A percentile compares a stretch with the other conserved stretches of the same genome.
These are phyloP conservation scores for Lactarius indigo DNA, from an alignment of 768 basidiomycete genomes.

Conservation along the genomic window DNA sequence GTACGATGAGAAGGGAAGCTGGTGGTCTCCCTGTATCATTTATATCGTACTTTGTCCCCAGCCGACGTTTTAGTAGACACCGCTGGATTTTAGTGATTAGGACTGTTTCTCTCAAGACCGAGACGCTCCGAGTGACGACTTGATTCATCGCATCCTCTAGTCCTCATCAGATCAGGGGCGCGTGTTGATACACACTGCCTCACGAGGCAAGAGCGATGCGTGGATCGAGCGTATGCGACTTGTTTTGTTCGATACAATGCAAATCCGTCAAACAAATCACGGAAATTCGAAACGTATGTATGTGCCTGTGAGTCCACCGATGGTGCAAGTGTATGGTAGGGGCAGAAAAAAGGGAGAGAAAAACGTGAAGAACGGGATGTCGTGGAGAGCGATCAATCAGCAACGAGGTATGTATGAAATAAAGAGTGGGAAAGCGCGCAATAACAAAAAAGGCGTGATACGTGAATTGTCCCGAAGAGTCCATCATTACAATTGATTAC, in stretches of 20 bases:
- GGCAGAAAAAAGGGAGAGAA: background rate
- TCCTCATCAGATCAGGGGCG: no score
- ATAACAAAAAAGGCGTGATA: background rate
- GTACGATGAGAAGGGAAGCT: background rate
- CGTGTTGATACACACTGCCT: background rate
- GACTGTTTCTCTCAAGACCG: background rate
- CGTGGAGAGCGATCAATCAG: conserved; percentile 10
- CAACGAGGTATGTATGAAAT: conserved; percentile 6
- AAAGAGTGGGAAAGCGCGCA: background rate
- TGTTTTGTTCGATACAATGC: conserved; percentile 6
- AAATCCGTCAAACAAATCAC: conserved; percentile 12
- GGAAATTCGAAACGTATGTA: conserved; percentile 1
- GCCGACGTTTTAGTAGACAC: background rate
- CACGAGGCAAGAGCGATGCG: background rate
- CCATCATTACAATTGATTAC: conserved; percentile 54
- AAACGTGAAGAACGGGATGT: background rate
- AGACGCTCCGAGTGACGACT: background rate
- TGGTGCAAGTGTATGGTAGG: conserved; percentile 1
- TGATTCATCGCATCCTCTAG: no score
- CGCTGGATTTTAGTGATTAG: background rate
- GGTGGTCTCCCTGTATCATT: background rate
- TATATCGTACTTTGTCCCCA: background rate
- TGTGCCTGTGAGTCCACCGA: conserved; percentile 11
- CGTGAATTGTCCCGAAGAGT: background rate
- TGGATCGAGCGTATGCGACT: background rate